Conservation (phyloP, 2,329 filamentous ascomycete genomes). For the Chaetomiaceae sp. region DNA sequence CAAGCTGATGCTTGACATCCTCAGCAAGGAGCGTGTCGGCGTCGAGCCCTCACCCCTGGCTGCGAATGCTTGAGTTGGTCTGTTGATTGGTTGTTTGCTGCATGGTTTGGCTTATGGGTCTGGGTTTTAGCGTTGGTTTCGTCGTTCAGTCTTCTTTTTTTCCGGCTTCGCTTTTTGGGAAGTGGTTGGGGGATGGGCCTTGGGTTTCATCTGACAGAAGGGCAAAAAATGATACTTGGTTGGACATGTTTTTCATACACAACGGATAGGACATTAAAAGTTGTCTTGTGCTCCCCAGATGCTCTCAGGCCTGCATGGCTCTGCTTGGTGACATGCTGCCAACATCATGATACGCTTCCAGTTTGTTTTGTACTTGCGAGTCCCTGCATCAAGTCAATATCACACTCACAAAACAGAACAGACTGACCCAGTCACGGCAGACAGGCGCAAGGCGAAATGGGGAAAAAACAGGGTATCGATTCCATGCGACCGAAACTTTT, state of each 20-base stretch:
- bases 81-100: not conserved
- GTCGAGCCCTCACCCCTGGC: constrained; percentile 64
- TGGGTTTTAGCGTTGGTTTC: constrained; percentile 13
- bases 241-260: not conserved
- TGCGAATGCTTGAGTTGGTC: constrained; percentile 34
- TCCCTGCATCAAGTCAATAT: too few species aligned
- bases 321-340: too few species aligned
- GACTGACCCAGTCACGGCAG: too few species aligned
- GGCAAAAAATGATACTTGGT: constrained; percentile 1
- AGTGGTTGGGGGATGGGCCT: not conserved
- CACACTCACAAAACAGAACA: too few species aligned
- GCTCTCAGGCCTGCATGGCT: too few species aligned
- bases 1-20: constrained; percentile 81
- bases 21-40: constrained; percentile 91
- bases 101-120: constrained; percentile 15
- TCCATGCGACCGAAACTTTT: constrained; percentile 4
- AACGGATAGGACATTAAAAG: constrained; percentile 1
- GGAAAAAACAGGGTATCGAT: constrained; percentile 12
- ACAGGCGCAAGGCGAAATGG: too few species aligned
- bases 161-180: not conserved
- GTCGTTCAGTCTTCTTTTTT: not conserved
- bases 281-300: too few species aligned
- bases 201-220: not conserved
- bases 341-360: too few species aligned
- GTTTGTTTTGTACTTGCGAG: too few species aligned